Percentiles rank a stretch among this genome's conserved stretches.
Evolutionary conservation across 2,329 filamentous ascomycete genomes (phyloP).

Genomic region (Amesomyces nigricolor): DNA sequence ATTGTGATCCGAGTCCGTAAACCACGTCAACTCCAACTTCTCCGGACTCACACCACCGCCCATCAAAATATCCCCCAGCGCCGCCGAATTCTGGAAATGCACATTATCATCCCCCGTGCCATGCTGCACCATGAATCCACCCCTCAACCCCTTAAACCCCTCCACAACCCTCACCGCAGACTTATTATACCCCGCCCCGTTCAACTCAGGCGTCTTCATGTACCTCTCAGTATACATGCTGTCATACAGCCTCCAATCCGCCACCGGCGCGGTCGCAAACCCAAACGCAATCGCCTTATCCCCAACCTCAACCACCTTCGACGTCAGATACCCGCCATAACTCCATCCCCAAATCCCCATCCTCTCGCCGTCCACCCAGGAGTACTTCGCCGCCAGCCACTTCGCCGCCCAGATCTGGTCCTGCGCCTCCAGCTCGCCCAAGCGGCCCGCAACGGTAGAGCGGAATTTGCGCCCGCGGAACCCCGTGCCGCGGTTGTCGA

Average conservation of each 20-base stretch:
- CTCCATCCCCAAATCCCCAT: slow-evolving; percentile 66
- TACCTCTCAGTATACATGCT: slow-evolving; percentile 67
- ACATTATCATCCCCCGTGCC: slow-evolving; percentile 67
- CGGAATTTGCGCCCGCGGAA: slow-evolving; percentile 60
- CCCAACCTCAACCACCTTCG: slow-evolving; percentile 60
- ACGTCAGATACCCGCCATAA: slow-evolving; percentile 60
- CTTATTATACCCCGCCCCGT: slow-evolving; percentile 54
- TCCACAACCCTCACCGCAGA: slow-evolving; percentile 52
- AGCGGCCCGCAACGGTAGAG: slow-evolving; percentile 49
- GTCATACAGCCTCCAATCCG: slow-evolving; percentile 67
- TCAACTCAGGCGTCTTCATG: slow-evolving; percentile 58
- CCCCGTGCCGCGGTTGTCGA: slow-evolving; percentile 64
- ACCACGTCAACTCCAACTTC: slow-evolving; percentile 59
- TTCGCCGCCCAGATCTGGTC: slow-evolving; percentile 65
- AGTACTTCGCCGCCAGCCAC: slow-evolving; percentile 43
- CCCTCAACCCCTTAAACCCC: slow-evolving; percentile 58
- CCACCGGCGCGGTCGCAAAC: slow-evolving; percentile 59
- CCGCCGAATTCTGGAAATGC: slow-evolving; percentile 62
- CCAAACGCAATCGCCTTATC: slow-evolving; percentile 57
- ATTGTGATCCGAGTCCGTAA: slow-evolving; percentile 60
- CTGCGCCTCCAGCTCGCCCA: slow-evolving; percentile 57
- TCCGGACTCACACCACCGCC: slow-evolving; percentile 52
- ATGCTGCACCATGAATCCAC: slow-evolving; percentile 58
- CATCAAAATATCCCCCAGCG: slow-evolving; percentile 56
- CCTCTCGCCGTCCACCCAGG: slow-evolving; percentile 52